Percentiles rank a stretch among this genome's conserved stretches.
phyloP scores from a whole-genome alignment of 1,139 yeast species.

The Yamadazyma aaseri region DNA sequence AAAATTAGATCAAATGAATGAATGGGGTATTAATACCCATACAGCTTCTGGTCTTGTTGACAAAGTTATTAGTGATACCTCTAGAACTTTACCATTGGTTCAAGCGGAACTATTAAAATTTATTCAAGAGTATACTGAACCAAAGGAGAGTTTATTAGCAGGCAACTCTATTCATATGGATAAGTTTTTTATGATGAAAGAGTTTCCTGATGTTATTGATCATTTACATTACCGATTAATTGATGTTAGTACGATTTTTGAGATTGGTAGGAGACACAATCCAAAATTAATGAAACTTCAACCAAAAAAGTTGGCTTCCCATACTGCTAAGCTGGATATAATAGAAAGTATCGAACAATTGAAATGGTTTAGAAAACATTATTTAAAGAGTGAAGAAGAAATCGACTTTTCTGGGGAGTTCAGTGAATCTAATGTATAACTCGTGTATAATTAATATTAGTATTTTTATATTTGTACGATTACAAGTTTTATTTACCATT shows the following conservation, averaged over 20 bases:
- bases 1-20: conserved; percentile 71
- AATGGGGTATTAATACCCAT: conserved; percentile 85
- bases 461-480: too few relatives aligned
- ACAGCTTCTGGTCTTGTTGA: conserved; percentile 74
- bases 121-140: conserved; percentile 53
- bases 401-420: conserved; percentile 1
- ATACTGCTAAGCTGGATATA: conserved; percentile 88
- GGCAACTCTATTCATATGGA: conserved; percentile 96
- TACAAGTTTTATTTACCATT: too few relatives aligned
- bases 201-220: conserved; percentile 73
- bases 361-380: conserved; percentile 71
- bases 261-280: conserved; percentile 76
- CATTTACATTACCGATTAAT: conserved; percentile 80
- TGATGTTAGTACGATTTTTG: conserved; percentile 85
- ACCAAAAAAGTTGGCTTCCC: conserved; percentile 68
- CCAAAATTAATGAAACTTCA: conserved; percentile 52
- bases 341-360: conserved; percentile 84
- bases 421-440: too few relatives aligned
- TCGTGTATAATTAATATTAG: too few relatives aligned
- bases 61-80: conserved; percentile 57
- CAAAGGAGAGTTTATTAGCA: conserved; percentile 65
- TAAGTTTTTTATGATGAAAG: conserved; percentile 76
- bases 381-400: conserved; percentile 39
- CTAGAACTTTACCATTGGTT: conserved; percentile 56
- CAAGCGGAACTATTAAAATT: conserved; percentile 64